Conservation (phyloP, 2,329 filamentous ascomycete species). For the Polychaeton citri region DNA sequence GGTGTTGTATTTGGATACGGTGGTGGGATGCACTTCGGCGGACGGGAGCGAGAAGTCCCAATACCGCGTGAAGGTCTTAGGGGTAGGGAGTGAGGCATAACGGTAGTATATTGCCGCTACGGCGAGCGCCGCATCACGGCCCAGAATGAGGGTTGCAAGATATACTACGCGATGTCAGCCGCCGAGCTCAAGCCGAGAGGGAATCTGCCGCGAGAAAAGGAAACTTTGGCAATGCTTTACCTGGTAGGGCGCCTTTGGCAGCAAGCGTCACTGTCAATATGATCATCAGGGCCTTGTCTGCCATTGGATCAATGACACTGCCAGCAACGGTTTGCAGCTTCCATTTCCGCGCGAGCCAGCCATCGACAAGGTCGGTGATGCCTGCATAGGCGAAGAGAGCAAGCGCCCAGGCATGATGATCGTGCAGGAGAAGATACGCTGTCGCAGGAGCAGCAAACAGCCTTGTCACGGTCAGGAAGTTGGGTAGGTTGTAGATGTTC, state of each 20-base stretch:
- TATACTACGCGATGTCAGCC: constrained; percentile 44
- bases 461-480: constrained; percentile 78
- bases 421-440: constrained; percentile 77
- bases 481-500: constrained; percentile 95
- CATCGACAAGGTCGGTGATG: constrained; percentile 82
- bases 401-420: constrained; percentile 65
- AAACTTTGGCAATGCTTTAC: constrained; percentile 34
- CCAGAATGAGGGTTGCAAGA: constrained; percentile 80
- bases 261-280: constrained; percentile 76
- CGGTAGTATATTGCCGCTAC: constrained; percentile 88
- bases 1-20: constrained; percentile 81
- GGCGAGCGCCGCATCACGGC: constrained; percentile 70
- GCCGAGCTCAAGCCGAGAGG: constrained; percentile 4
- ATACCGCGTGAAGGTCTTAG: constrained; percentile 83
- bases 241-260: constrained; percentile 65
- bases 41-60: constrained; percentile 94
- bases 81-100: constrained; percentile 83
- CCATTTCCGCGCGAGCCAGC: constrained; percentile 82
- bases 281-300: constrained; percentile 93
- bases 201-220: not conserved
- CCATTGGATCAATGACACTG: constrained; percentile 90
- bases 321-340: constrained; percentile 87
- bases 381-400: constrained; percentile 86
- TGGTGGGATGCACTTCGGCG: constrained; percentile 71
- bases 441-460: constrained; percentile 71